Percentiles rank a stretch among this genome's conserved stretches.
Conservation (phyloP, 2,329 filamentous ascomycete genomes). For the Blastomyces parvus region DNA sequence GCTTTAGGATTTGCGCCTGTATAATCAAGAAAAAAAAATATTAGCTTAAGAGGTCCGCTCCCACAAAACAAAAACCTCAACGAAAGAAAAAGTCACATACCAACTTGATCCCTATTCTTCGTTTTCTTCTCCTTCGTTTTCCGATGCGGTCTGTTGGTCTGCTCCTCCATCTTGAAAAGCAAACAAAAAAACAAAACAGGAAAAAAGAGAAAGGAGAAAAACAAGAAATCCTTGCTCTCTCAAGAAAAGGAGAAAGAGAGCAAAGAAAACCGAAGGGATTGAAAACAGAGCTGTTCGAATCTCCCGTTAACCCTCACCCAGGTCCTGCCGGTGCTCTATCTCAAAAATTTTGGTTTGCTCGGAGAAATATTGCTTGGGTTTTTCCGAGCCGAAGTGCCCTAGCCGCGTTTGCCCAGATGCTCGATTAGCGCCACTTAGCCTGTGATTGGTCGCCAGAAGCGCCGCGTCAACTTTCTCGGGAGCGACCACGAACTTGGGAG, state of each 20-base stretch:
- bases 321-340: neutral
- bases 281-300: constrained; percentile 15
- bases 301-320: neutral
- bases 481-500: no score
- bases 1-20: constrained; percentile 76
- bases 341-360: neutral
- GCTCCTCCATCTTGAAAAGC: constrained; percentile 59
- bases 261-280: constrained; percentile 2
- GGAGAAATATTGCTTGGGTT: neutral
- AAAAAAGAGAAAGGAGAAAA: no score
- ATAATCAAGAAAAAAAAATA: neutral
- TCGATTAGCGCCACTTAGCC: neutral
- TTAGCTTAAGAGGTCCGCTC: constrained; percentile 1
- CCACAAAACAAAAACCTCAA: constrained; percentile 12
- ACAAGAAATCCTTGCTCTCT: neutral
- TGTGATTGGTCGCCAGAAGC: no score
- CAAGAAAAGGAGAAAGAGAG: neutral
- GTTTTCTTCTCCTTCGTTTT: constrained; percentile 69
- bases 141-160: constrained; percentile 76
- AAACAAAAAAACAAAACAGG: neutral
- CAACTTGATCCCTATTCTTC: constrained; percentile 20
- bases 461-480: no score
- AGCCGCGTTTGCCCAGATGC: no score
- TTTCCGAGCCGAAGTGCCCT: neutral
- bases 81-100: constrained; percentile 1